phyloP scores from a whole-genome alignment of 257 asterid genomes.

The Gentiana dahurica region DNA sequence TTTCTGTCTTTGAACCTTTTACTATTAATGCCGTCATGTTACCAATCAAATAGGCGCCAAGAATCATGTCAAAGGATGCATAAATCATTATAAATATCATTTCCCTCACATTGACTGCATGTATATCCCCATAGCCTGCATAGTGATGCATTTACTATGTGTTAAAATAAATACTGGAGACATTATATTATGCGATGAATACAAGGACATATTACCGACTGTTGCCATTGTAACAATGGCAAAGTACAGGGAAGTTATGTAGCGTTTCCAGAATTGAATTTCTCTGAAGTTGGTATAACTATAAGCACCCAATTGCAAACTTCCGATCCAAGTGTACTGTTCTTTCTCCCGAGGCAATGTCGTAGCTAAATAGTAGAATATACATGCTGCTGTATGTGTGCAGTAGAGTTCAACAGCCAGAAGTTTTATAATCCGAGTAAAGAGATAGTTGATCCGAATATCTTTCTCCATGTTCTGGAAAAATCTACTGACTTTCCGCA shows the following conservation, averaged over 20 bases:
- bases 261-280: conserved; percentile 70
- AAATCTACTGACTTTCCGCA: conserved; percentile 40
- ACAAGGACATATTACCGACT: conserved; percentile 32
- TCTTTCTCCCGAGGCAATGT: conserved; percentile 66
- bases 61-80: conserved; percentile 70
- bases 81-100: conserved; percentile 72
- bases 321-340: conserved; percentile 73
- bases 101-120: conserved; percentile 59
- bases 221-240: conserved; percentile 77
- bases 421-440: conserved; percentile 53
- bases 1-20: conserved; percentile 67
- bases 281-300: conserved; percentile 46
- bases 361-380: conserved; percentile 67
- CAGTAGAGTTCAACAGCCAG: conserved; percentile 63
- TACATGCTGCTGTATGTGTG: conserved; percentile 78
- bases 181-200: too few species aligned
- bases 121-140: conserved; percentile 67
- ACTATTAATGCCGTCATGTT: conserved; percentile 79
- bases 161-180: too few species aligned
- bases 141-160: too few species aligned
- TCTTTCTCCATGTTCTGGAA: conserved; percentile 60
- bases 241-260: conserved; percentile 52
- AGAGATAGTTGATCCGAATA: conserved; percentile 55
- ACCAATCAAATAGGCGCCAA: conserved; percentile 70
- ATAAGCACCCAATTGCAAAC: conserved; percentile 53